Conservation (phyloP, 1,284 basidiomycete species). For the Vanrija pseudolonga region DNA sequence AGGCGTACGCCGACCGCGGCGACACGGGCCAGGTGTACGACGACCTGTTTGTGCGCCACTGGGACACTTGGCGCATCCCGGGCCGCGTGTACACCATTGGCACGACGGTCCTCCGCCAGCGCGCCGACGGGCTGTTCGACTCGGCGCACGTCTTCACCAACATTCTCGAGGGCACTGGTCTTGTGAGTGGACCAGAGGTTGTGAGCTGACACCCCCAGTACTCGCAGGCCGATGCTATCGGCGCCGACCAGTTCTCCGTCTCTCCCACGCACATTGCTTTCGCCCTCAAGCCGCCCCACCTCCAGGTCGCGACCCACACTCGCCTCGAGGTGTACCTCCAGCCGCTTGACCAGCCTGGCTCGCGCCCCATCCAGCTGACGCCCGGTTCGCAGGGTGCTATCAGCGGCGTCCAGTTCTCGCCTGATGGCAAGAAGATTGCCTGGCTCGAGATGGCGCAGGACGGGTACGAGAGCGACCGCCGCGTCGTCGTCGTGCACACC, state of each 20-base stretch:
- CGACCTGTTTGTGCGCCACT: conserved; percentile 70
- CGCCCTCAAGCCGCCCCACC: conserved; percentile 72
- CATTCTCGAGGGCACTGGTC: conserved; percentile 61
- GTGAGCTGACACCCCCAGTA: conserved; percentile 5
- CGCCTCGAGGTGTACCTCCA: conserved; percentile 50
- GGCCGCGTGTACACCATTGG: conserved; percentile 56
- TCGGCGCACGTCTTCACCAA: conserved; percentile 56
- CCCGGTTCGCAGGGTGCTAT: conserved; percentile 78
- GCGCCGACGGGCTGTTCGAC: conserved; percentile 3
- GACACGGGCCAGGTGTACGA: conserved; percentile 75
- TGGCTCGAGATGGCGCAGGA: conserved; percentile 84
- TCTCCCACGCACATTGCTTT: conserved; percentile 68
- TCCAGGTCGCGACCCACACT: conserved; percentile 61
- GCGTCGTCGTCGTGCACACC: conserved; percentile 67
- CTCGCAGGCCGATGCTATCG: conserved; percentile 69
- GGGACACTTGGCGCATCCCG: conserved; percentile 79
- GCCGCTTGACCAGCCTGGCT: conserved; percentile 25
- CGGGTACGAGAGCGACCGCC: conserved; percentile 68
- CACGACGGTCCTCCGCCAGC: conserved; percentile 43
- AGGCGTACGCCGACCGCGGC: conserved; percentile 66
- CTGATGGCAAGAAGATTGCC: conserved; percentile 65
- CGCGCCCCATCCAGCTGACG: conserved; percentile 55
- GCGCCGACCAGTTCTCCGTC: conserved; percentile 57
- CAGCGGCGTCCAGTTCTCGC: conserved; percentile 64
- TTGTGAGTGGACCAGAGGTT: conserved; percentile 54